Evolutionary conservation across 768 basidiomycete species (phyloP), one percentile per base, ranked within the genome.

Genomic region (Suillus placidus): DNA sequence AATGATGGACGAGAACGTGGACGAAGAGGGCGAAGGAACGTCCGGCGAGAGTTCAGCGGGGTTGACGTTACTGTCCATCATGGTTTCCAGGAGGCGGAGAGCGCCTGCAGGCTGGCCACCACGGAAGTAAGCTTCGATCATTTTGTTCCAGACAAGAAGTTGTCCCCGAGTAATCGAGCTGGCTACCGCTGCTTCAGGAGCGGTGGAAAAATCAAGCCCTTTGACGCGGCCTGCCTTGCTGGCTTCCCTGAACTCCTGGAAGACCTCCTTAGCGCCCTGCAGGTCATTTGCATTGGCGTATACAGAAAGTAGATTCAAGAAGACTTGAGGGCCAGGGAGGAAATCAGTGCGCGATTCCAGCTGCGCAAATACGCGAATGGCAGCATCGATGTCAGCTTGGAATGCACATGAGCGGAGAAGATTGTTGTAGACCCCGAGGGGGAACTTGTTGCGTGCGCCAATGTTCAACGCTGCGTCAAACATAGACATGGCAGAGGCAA

Each of bases 121-220:
- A 45, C 80, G 82, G 80, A 95, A 89, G 75, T 92, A 89, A 0
- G 88, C 83, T 57, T 87, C 82, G 42, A 95, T 87, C 89, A 94
- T 93, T 70, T 84, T 80, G 69, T 92, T 91, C 87, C 87, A 94
- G 2, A 89, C 79, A 45, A 80, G 73, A 54, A 89, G 77, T 60
- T 84, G 82, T 26, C 78, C 76, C 37, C 75, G 72, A 32, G 67
- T 60, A 12, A 66, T 76, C 63, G 74, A 71, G 52, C 62, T 62
- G 6, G 62, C 60, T 18, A 74, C 61, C 35, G 55, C 56, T 26
- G 51, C 61, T 13, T 54, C 61, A 60, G 64, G 64, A 65, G 60
- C 64, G 63, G 60, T 61, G n/a, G 72, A 62, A 45, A 69, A 70
- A 62, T 70, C 67, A 30, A 71, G 60, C 37, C 69, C 61, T 10